Evolutionary conservation across 2,329 filamentous ascomycete genomes (phyloP).

Genomic region (Scytalidium sp.): DNA sequence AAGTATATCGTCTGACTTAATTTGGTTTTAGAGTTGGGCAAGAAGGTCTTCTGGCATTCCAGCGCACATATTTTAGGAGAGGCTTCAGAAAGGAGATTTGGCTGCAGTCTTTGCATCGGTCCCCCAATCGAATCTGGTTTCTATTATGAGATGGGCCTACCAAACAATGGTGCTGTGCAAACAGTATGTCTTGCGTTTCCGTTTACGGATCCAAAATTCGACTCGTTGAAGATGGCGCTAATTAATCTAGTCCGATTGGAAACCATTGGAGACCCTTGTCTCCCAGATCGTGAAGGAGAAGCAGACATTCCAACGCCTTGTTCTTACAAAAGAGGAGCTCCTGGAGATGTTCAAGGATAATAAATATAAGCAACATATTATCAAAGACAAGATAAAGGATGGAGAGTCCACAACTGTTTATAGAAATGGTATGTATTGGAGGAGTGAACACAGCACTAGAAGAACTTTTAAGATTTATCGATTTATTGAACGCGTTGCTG

Average conservation of each 20-base stretch:
- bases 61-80: conserved; percentile 96
- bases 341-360: conserved; percentile 97
- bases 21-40: conserved; percentile 51
- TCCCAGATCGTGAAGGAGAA: conserved; percentile 91
- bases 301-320: conserved; percentile 88
- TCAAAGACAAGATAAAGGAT: conserved; percentile 86
- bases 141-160: conserved; percentile 94
- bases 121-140: conserved; percentile 90
- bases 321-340: conserved; percentile 85
- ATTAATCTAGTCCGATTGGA: conserved; percentile 65
- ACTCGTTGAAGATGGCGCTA: background rate
- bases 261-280: conserved; percentile 77
- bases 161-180: conserved; percentile 67
- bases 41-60: conserved; percentile 97
- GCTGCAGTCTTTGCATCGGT: conserved; percentile 89
- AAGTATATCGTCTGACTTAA: background rate
- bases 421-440: conserved; percentile 51
- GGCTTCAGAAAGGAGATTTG: conserved; percentile 84
- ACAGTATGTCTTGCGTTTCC: background rate
- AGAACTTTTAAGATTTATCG: too few species aligned
- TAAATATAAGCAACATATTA: conserved; percentile 98
- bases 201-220: too few species aligned
- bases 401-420: conserved; percentile 93
- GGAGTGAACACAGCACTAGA: too few species aligned
- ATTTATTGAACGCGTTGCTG: too few species aligned